Evolutionary conservation across 1,139 yeast species (phyloP).

Genomic region (Debaryomyces sp.): DNA sequence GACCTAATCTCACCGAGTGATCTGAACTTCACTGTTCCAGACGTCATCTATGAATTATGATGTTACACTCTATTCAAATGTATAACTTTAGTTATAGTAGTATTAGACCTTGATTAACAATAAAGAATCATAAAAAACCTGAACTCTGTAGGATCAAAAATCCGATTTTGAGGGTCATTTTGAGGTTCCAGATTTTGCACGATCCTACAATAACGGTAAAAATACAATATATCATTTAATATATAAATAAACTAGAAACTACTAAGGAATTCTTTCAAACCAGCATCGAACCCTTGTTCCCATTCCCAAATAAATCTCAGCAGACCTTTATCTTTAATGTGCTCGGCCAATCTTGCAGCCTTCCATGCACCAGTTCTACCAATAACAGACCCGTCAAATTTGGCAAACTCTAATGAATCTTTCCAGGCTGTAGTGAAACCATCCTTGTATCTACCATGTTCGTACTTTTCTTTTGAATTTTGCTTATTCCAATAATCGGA

Average conservation of each 20-base stretch:
- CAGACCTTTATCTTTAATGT: slow-evolving; percentile 55
- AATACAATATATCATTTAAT: neutral
- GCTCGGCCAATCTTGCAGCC: slow-evolving; percentile 52
- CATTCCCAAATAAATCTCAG: slow-evolving; percentile 78
- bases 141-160: neutral
- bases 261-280: slow-evolving; percentile 37
- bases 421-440: slow-evolving; percentile 78
- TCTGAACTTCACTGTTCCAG: slow-evolving; percentile 6
- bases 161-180: neutral
- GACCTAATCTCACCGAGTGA: slow-evolving; percentile 6
- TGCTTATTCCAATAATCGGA: slow-evolving; percentile 67
- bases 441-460: slow-evolving; percentile 77
- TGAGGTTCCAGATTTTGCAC: neutral
- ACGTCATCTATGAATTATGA: slow-evolving; percentile 1
- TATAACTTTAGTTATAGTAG: neutral
- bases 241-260: slow-evolving; percentile 1
- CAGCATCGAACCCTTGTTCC: slow-evolving; percentile 80
- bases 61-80: neutral
- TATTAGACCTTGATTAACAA: neutral
- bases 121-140: neutral
- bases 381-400: slow-evolving; percentile 66
- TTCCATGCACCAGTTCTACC: slow-evolving; percentile 80
- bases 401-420: slow-evolving; percentile 69
- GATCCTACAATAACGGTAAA: neutral
- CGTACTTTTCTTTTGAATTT: slow-evolving; percentile 62